Evolutionary conservation across 176 grass and related monocot species (phyloP), one percentile per base, ranked within the genome.

Genomic region (Lolium multiflorum): DNA sequence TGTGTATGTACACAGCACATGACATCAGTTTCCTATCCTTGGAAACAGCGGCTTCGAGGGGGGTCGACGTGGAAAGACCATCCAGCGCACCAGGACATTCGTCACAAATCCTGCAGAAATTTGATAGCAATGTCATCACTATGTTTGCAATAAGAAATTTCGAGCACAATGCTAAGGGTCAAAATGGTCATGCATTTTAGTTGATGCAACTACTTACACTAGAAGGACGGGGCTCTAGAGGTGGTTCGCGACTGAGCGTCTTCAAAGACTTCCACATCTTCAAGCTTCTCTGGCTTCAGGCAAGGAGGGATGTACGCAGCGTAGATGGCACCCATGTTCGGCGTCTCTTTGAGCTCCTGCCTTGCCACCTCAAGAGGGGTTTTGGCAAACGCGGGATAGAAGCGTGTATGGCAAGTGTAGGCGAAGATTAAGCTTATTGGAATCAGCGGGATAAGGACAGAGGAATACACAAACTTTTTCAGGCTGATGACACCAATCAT

Each of bases 311-410:
- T 94, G 69, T 85, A 96, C 0, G 90, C 89, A 5, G 73, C 59
- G 55, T 94, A 99, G 63, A 99, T 89, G 66, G 90, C 71, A 0
- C 88, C 83, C 89, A 97, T 93, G 69, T 97, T 97, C 0, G 92
- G 92, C 0, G 75, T 78, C 61, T 94, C 94, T 81, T 99, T 99
- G 10, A 64, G 44, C 56, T 91, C 74, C 0, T 83, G 74, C 25
- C 2, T 51, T 9, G 83, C 92, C 51, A 96, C 92, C 82, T 99
- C 97, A 2, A 99, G 84, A 44, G 97, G 94, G 72, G 87, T 97
- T 68, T 81, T 84, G 38, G 64, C 21, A 11, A 99, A 99, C 0
- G 94, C 63, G 0, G 90, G 89, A 51, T 99, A 97, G 25, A 94
- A 99, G 22, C 90, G 94, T 62, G 82, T 82, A 18, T 93, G 86